Base-by-base conservation (phyloP, 352 stramenopile genomes). In the Pythium periplocum region DNA sequence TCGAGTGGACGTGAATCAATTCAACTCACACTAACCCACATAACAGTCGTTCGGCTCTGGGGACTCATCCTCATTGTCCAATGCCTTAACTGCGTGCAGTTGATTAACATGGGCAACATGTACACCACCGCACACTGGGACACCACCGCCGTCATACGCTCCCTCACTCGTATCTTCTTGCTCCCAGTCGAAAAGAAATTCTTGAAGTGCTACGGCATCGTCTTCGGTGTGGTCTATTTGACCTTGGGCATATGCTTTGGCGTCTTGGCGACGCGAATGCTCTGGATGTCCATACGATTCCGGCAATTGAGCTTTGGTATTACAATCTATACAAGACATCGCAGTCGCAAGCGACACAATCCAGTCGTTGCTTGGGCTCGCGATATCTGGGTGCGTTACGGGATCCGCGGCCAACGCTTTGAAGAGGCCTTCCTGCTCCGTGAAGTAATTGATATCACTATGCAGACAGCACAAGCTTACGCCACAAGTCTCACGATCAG, bases 361-460 rank as follows among this genome's bases (percentile, higher is more conserved):
- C 17, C 17, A 12, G 4, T 35, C 3, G 35, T 17, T 35, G 10
- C 31, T 4, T 26, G 37, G 8, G n/a, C 4, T 31, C 10, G 11
- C 43, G 43, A 9, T 10, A 35, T 17, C 37, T 60, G 39, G 37
- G 31, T 54, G 2, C 30, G 47, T n/a, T 55, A 33, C 26, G 55
- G 55, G 5, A 48, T 61, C 4, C 46, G 55, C 5, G 55, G 55
- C n/a, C 17, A 46, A 31, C 37, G 48, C 40, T 61, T 61, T 34
- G 40, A 55, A 5, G 17, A 51, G 3, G 42, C 30, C 4, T 40
- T 61, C n/a, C 34, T 61, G n/a, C 10, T 55, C 0, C 55, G 48
- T 7, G 55, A 61, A 39, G 43, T 36, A 0, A 36, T 61, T 8
- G 55, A 61, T 30, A 26, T 61, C 12, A 44, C 43, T 30, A 37